Percentiles rank a stretch among this genome's conserved stretches.
Evolutionary conservation across 1,139 yeast species (phyloP).

Genomic region (Saccharomyces hybrid): DNA sequence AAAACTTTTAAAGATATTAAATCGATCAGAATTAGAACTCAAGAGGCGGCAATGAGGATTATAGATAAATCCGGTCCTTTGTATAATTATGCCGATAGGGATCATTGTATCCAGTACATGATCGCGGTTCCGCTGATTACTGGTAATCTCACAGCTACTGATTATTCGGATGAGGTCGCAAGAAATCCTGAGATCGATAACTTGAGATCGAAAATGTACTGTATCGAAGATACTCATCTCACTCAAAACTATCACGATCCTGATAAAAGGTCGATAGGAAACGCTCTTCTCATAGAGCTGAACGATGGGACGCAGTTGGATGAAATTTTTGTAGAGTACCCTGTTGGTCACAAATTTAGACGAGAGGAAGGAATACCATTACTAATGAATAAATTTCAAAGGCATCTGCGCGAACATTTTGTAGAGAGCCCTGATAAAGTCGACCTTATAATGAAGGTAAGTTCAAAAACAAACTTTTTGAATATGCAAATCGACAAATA

Average conservation of each 20-base stretch:
- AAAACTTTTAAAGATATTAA: slow-evolving; percentile 43
- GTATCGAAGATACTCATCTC: slow-evolving; percentile 43
- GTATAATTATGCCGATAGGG: slow-evolving; percentile 55
- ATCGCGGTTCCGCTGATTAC: slow-evolving; percentile 47
- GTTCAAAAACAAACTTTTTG: slow-evolving; percentile 33
- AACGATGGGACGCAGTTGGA: slow-evolving; percentile 47
- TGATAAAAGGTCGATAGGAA: slow-evolving; percentile 48
- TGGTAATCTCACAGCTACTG: slow-evolving; percentile 50
- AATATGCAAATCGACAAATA: slow-evolving; percentile 43
- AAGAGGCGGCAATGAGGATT: slow-evolving; percentile 52
- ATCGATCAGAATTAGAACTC: slow-evolving; percentile 44
- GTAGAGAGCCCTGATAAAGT: slow-evolving; percentile 31
- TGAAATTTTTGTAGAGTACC: slow-evolving; percentile 48
- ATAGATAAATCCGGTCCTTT: slow-evolving; percentile 52
- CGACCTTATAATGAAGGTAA: slow-evolving; percentile 33
- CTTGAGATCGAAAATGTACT: slow-evolving; percentile 46
- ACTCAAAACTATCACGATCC: slow-evolving; percentile 49
- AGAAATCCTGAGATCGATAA: slow-evolving; percentile 45
- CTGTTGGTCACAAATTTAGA: slow-evolving; percentile 51
- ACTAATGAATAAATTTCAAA: slow-evolving; percentile 41
- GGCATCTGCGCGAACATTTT: slow-evolving; percentile 42
- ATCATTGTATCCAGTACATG: slow-evolving; percentile 58
- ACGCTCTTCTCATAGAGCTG: slow-evolving; percentile 43
- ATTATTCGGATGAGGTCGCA: slow-evolving; percentile 46
- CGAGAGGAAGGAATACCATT: slow-evolving; percentile 54